These are phyloP conservation scores for Colletotrichum abscissum DNA, from an alignment of 2,329 filamentous ascomycete genomes.

Conservation along the genomic window DNA sequence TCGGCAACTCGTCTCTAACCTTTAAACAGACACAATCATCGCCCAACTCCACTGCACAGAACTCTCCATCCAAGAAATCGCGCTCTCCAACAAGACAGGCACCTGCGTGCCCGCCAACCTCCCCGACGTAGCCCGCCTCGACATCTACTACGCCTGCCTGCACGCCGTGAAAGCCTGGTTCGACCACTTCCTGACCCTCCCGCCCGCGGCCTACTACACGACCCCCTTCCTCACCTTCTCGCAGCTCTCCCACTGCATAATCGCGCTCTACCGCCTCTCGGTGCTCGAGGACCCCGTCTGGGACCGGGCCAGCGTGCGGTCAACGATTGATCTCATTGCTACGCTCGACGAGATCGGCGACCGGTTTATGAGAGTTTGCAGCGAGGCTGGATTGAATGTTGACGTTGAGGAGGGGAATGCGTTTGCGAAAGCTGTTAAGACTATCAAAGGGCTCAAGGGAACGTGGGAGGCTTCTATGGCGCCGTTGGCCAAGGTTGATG, in stretches of 20 bases:
- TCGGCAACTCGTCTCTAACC: background rate
- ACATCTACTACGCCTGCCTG: slow-evolving; percentile 45
- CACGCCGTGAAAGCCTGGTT: slow-evolving; percentile 41
- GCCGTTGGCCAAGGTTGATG: background rate
- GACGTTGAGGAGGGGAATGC: slow-evolving; percentile 44
- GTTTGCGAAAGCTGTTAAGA: slow-evolving; percentile 48
- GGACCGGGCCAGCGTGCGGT: slow-evolving; percentile 47
- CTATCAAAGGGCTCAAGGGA: slow-evolving; percentile 47
- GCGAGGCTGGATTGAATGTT: background rate
- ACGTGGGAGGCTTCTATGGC: slow-evolving; percentile 50
- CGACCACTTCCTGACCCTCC: slow-evolving; percentile 46
- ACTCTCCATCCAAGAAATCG: slow-evolving; percentile 50
- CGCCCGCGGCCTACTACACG: slow-evolving; percentile 42
- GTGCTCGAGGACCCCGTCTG: slow-evolving; percentile 50
- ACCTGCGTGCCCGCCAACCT: slow-evolving; percentile 33
- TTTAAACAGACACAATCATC: slow-evolving; percentile 45
- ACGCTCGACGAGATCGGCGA: slow-evolving; percentile 41
- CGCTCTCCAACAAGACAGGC: slow-evolving; percentile 32
- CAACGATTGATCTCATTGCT: slow-evolving; percentile 47
- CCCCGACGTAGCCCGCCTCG: slow-evolving; percentile 39
- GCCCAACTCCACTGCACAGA: slow-evolving; percentile 50
- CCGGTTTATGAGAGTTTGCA: slow-evolving; percentile 12
- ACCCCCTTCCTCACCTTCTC: slow-evolving; percentile 48
- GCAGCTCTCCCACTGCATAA: slow-evolving; percentile 47
- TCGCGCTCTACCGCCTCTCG: slow-evolving; percentile 46